Evolutionary conservation across 108 stramenopile genomes (phyloP), one percentile per base, ranked within the genome.

Genomic region (Discostella stelligeroides): DNA sequence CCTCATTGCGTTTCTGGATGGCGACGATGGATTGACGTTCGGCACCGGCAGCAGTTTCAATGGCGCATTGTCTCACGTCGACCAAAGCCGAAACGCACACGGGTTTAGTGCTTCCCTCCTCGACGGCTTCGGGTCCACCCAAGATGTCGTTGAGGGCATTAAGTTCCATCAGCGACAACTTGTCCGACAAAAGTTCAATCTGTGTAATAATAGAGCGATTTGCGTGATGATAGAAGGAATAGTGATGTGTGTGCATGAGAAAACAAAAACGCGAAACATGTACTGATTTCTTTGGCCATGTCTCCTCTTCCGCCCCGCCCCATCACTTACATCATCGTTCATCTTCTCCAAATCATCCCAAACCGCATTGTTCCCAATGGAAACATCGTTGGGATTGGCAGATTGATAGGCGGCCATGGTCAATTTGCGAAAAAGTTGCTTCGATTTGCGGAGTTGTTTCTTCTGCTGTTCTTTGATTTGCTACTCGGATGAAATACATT

Each of bases 391-490:
- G 29, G 82, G 60, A 23, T 48, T 50, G 23, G 78, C 49, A 45
- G 81, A 76, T 43, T 70, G 73, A 58, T 84, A 73, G 9, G 90
- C 88, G 23, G 62, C 76, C 47, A 71, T 68, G 50, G 80, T 70
- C 34, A 82, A 54, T 68, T 82, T 81, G 28, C 84, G 61, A 38
- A 88, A 81, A 7, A 80, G 84, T 50, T 90, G 88, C 61, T 88
- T 87, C 10, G 85, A 84, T 63, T 95, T 92, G 51, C 90, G 79
- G 11, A 94, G 65, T 27, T 81, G 75, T 70, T 93, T 92, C 82
- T 96, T 93, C 66, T 91, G 80, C 75, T 90, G 84, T 46, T 92
- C 89, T 63, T 84, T 79, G 29, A 73, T 41, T 45, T 82, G 40
- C 81, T 90, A 80, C 47, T 80, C n/a, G 18, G 23, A 1, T 50